Percentiles rank a stretch among this genome's conserved stretches.
Evolutionary conservation across 192 early-diverging fungal genomes (phyloP).

Genomic region (Funneliformis mosseae): DNA sequence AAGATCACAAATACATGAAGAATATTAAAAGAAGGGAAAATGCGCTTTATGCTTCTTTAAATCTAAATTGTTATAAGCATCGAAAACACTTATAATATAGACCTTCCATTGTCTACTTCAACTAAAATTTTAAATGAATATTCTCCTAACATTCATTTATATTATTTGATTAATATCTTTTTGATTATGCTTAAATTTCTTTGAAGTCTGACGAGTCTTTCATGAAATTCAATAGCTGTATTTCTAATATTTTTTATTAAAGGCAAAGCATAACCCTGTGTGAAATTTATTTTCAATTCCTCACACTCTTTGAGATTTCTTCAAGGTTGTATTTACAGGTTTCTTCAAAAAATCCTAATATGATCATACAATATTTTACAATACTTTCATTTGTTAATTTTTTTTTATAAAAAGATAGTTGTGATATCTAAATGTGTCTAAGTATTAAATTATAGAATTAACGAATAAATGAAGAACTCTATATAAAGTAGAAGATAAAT

Average conservation of each 20-base stretch:
- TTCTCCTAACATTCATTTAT: background rate
- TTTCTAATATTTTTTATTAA: background rate
- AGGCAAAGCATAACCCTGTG: background rate
- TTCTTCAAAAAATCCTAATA: conserved; percentile 21
- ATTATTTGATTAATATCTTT: background rate
- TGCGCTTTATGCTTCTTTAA: background rate
- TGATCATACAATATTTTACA: conserved; percentile 22
- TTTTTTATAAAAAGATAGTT: background rate
- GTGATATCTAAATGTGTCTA: background rate
- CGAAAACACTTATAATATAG: too few species aligned
- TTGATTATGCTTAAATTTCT: background rate
- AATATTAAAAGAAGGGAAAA: conserved; percentile 25
- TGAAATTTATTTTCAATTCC: background rate
- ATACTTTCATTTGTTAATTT: too few species aligned
- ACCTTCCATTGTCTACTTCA: too few species aligned
- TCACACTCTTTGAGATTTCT: background rate
- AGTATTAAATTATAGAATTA: conserved; percentile 2
- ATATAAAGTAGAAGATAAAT: conserved; percentile 16
- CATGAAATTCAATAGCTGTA: background rate
- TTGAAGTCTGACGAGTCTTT: background rate
- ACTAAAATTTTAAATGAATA: too few species aligned
- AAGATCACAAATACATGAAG: conserved; percentile 28
- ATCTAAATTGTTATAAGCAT: conserved; percentile 22
- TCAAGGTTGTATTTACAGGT: background rate
- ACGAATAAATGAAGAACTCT: conserved; percentile 23